A percentile compares a stretch with the other conserved stretches of the same genome.
These are phyloP conservation scores for Acer negundo DNA, from an alignment of 345 rosid genomes.

Conservation along the genomic window DNA sequence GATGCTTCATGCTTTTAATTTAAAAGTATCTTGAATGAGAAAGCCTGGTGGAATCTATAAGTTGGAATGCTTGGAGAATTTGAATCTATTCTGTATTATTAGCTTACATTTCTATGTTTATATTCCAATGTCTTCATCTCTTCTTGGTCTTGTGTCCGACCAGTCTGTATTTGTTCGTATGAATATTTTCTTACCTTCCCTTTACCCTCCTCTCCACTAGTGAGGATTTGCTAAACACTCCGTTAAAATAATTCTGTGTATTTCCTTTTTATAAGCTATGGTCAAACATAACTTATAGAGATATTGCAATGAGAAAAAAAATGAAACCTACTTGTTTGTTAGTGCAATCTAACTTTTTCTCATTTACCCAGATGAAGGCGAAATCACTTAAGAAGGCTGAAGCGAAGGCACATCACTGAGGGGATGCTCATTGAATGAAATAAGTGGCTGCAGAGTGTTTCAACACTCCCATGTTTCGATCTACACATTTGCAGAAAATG, in stretches of 20 bases:
- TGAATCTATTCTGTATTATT: neutral
- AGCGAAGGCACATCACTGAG: slow-evolving; percentile 7
- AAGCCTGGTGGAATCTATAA: neutral
- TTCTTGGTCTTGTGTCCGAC: neutral
- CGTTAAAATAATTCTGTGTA: neutral
- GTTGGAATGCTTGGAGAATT: neutral
- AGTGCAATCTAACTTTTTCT: neutral
- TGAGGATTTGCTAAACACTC: neutral
- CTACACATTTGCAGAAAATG: neutral
- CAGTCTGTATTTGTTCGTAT: neutral
- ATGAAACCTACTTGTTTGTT: neutral
- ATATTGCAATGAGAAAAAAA: too few species aligned
- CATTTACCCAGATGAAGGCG: slow-evolving; percentile 13
- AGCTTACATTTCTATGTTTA: neutral
- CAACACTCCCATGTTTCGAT: neutral
- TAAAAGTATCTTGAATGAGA: neutral
- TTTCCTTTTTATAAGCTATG: neutral
- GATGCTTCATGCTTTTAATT: neutral
- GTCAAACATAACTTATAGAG: neutral
- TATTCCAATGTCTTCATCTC: neutral
- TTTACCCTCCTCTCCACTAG: too few species aligned
- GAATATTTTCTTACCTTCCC: too few species aligned
- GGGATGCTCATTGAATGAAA: neutral
- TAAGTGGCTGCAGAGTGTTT: neutral
- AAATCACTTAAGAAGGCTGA: slow-evolving; percentile 11